phyloP scores from a whole-genome alignment of 495 filamentous ascomycete genomes.

The Collariella sp. region DNA sequence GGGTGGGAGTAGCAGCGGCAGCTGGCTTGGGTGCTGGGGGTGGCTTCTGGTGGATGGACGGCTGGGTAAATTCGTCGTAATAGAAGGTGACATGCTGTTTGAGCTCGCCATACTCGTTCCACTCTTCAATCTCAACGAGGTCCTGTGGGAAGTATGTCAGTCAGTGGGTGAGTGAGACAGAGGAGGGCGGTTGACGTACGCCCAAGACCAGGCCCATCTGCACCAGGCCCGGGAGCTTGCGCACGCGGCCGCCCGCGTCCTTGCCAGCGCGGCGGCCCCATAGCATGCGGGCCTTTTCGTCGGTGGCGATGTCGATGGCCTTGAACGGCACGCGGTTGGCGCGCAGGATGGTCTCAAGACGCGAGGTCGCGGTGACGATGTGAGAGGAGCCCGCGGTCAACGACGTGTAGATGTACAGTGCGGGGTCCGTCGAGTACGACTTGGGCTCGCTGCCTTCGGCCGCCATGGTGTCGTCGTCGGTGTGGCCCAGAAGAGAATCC shows the following conservation, averaged over 20 bases:
- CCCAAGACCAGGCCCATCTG: slow-evolving; percentile 80
- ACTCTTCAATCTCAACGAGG: slow-evolving; percentile 88
- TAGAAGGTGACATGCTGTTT: slow-evolving; percentile 65
- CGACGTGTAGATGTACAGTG: slow-evolving; percentile 89
- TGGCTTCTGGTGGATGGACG: slow-evolving; percentile 32
- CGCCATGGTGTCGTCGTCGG: slow-evolving; percentile 29
- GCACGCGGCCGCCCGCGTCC: slow-evolving; percentile 49
- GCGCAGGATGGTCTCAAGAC: slow-evolving; percentile 92
- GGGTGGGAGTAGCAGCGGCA: slow-evolving; percentile 28
- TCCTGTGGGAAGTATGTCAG: slow-evolving; percentile 46
- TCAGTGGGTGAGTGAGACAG: neutral
- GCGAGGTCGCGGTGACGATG: slow-evolving; percentile 91
- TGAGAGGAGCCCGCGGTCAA: slow-evolving; percentile 92
- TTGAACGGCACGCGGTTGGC: slow-evolving; percentile 90
- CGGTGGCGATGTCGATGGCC: slow-evolving; percentile 83
- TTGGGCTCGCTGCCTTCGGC: slow-evolving; percentile 36
- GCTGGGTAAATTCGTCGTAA: slow-evolving; percentile 46
- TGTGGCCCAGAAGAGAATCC: neutral
- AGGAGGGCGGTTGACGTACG: slow-evolving; percentile 47
- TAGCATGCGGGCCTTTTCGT: slow-evolving; percentile 82
- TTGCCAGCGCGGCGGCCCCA: slow-evolving; percentile 73
- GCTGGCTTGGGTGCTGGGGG: slow-evolving; percentile 27
- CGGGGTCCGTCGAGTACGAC: slow-evolving; percentile 62
- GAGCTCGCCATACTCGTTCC: slow-evolving; percentile 97
- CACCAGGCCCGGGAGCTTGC: slow-evolving; percentile 82